A percentile compares a stretch with the other conserved stretches of the same genome.
Conservation (phyloP, 2,329 filamentous ascomycete species). For the Conoideocrella luteorostrata region DNA sequence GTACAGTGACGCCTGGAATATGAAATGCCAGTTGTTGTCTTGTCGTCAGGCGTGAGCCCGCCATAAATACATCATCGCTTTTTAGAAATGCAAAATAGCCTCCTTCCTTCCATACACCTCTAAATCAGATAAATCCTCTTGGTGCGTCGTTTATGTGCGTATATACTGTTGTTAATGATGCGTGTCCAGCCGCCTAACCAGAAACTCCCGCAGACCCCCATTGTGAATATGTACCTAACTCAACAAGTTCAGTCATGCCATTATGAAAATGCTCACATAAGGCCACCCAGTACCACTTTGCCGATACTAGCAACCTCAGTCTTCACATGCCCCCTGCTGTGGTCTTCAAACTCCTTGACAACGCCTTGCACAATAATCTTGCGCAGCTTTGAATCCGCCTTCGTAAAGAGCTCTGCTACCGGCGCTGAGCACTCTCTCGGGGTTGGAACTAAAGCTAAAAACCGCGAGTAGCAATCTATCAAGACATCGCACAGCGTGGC, state of each 20-base stretch:
- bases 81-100: background rate
- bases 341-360: slow-evolving; percentile 89
- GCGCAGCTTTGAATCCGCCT: slow-evolving; percentile 77
- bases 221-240: background rate
- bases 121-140: background rate
- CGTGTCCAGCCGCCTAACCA: background rate
- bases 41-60: background rate
- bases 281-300: slow-evolving; percentile 80
- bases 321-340: slow-evolving; percentile 67
- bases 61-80: background rate
- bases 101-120: background rate
- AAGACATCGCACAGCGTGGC: slow-evolving; percentile 91
- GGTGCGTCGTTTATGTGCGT: background rate
- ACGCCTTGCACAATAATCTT: slow-evolving; percentile 85
- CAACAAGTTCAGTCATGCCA: no score
- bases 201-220: background rate
- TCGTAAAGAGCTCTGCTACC: slow-evolving; percentile 80
- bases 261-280: no score
- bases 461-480: slow-evolving; percentile 81
- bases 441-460: slow-evolving; percentile 68
- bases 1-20: background rate
- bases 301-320: slow-evolving; percentile 79
- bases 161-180: background rate
- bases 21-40: background rate
- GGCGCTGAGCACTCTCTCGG: slow-evolving; percentile 64